phyloP scores from a whole-genome alignment of 768 basidiomycete species.

The Pleurotus tuoliensis region DNA sequence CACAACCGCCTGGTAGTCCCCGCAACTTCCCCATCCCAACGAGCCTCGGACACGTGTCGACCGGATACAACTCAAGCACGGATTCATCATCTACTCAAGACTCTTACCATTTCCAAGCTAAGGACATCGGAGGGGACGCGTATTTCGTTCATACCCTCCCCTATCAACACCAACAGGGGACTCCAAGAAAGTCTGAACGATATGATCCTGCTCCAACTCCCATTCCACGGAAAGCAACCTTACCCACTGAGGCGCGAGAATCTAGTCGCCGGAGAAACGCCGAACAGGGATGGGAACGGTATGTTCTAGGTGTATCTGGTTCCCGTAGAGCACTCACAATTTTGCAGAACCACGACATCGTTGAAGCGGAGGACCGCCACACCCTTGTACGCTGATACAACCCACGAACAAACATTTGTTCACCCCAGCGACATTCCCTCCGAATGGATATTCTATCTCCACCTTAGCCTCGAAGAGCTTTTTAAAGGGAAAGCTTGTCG shows the following conservation, averaged over 20 bases:
- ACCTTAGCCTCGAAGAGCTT: conserved; percentile 59
- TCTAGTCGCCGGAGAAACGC: not conserved
- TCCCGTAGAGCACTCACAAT: not conserved
- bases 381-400: conserved; percentile 12
- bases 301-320: not conserved
- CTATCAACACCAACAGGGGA: not conserved
- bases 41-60: not conserved
- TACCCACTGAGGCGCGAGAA: not conserved
- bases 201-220: conserved; percentile 6
- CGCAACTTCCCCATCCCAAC: not conserved
- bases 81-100: conserved; percentile 7
- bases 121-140: conserved; percentile 1
- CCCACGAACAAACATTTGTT: conserved; percentile 23
- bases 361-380: not conserved
- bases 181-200: conserved; percentile 3
- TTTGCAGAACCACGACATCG: not conserved
- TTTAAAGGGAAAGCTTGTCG: conserved; percentile 50
- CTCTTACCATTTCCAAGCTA: not conserved
- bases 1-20: conserved; percentile 9
- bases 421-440: conserved; percentile 41
- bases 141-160: not conserved
- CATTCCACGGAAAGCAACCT: not conserved
- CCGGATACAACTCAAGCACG: not conserved
- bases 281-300: not conserved
- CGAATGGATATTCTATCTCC: conserved; percentile 68